phyloP scores from a whole-genome alignment of 768 basidiomycete genomes.

The Rubroboletus satanas region DNA sequence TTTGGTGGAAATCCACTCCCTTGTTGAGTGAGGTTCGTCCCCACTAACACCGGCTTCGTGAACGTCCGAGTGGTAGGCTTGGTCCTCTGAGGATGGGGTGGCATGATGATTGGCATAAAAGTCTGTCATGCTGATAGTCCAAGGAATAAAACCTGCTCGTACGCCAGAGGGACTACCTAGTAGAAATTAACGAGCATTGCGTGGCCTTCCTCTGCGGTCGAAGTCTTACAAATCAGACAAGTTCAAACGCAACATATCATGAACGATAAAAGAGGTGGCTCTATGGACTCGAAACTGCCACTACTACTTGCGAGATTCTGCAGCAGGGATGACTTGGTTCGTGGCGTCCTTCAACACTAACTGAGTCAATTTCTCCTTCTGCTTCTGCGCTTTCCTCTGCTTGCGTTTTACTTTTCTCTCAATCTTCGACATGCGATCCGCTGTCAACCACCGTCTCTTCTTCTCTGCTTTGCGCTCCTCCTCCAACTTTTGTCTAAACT shows the following conservation, averaged over 20 bases:
- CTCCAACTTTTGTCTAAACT: constrained; percentile 59
- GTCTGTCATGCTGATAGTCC: constrained; percentile 7
- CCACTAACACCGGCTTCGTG: neutral
- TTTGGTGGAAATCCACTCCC: constrained; percentile 32
- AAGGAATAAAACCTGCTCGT: neutral
- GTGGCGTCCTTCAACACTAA: constrained; percentile 49
- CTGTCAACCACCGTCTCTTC: constrained; percentile 50
- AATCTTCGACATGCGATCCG: constrained; percentile 36
- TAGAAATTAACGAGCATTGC: neutral
- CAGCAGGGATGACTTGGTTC: constrained; percentile 56
- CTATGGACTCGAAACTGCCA: constrained; percentile 1
- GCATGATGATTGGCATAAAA: constrained; percentile 13
- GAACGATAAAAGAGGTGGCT: neutral
- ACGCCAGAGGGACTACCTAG: neutral
- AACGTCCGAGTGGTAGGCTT: neutral
- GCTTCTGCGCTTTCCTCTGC: constrained; percentile 41
- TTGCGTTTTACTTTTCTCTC: constrained; percentile 37
- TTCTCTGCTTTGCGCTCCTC: constrained; percentile 56
- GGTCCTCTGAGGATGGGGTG: constrained; percentile 21
- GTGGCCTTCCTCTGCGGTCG: neutral
- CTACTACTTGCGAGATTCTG: constrained; percentile 11
- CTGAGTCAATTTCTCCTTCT: constrained; percentile 53
- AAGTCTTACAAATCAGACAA: neutral
- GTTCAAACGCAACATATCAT: neutral
- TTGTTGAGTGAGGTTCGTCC: constrained; percentile 20